Conservation (phyloP, 2,329 filamentous ascomycete species). For the Geosmithia flava region DNA sequence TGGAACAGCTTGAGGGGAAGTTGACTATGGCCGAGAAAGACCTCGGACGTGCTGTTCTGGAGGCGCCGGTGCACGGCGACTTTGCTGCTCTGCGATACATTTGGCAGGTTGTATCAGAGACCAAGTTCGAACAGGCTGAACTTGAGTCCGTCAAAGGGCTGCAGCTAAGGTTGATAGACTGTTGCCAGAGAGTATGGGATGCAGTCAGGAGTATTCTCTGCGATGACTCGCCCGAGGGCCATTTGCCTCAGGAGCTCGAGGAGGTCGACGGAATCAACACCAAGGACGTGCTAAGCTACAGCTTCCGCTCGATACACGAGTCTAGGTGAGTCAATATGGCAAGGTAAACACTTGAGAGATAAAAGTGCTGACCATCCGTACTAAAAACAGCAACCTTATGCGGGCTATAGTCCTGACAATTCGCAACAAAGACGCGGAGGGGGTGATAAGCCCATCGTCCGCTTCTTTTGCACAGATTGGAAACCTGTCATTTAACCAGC, state of each 20-base stretch:
- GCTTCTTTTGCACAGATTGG: slow-evolving; percentile 56
- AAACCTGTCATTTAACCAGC: slow-evolving; percentile 65
- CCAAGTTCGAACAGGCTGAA: slow-evolving; percentile 23
- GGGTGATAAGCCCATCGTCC: slow-evolving; percentile 32
- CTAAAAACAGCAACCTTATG: slow-evolving; percentile 51
- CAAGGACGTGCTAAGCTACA: slow-evolving; percentile 87
- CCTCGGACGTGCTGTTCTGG: slow-evolving; percentile 52
- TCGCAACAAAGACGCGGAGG: slow-evolving; percentile 29
- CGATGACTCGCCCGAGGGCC: slow-evolving; percentile 87
- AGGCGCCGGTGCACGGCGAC: slow-evolving; percentile 56
- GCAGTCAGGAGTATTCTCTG: slow-evolving; percentile 70
- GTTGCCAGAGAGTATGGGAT: slow-evolving; percentile 62
- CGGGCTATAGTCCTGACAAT: slow-evolving; percentile 45
- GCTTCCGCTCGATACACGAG: slow-evolving; percentile 90
- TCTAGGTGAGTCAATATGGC: slow-evolving; percentile 50
- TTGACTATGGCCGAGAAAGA: slow-evolving; percentile 50
- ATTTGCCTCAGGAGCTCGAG: slow-evolving; percentile 65
- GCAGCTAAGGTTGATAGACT: slow-evolving; percentile 43
- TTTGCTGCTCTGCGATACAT: slow-evolving; percentile 53
- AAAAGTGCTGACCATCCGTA: background rate
- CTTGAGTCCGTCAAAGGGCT: slow-evolving; percentile 22
- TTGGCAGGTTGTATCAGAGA: slow-evolving; percentile 35
- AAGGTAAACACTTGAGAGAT: background rate
- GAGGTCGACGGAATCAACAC: slow-evolving; percentile 61
- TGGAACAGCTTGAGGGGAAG: slow-evolving; percentile 52